These are phyloP conservation scores for Kodamaea restingae DNA, from an alignment of 805 yeast species.

Conservation along the genomic window DNA sequence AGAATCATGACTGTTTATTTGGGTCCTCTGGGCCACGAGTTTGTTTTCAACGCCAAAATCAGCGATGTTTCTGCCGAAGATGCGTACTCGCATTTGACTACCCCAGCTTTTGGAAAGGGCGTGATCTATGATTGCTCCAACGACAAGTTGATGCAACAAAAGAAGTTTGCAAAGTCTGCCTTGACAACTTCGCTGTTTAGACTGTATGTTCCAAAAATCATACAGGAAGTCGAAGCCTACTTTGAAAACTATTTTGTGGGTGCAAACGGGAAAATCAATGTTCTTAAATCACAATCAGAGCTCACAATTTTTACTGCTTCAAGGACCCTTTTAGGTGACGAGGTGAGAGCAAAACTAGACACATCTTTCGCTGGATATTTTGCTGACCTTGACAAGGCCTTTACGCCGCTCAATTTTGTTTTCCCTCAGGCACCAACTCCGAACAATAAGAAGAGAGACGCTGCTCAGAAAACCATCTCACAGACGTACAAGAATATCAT, in stretches of 20 bases:
- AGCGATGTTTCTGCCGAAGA: conserved; percentile 93
- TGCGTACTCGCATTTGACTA: conserved; percentile 89
- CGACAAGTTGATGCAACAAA: conserved; percentile 90
- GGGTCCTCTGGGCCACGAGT: conserved; percentile 97
- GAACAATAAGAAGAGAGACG: conserved; percentile 75
- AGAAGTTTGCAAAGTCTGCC: conserved; percentile 90
- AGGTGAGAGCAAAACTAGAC: conserved; percentile 77
- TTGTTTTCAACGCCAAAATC: conserved; percentile 84
- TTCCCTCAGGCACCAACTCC: conserved; percentile 91
- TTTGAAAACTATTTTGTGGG: conserved; percentile 42
- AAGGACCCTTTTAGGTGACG: conserved; percentile 84
- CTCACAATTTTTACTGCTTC: conserved; percentile 95
- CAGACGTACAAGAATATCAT: conserved; percentile 77
- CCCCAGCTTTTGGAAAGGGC: conserved; percentile 96
- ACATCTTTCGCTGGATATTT: conserved; percentile 79
- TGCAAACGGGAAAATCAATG: conserved; percentile 51
- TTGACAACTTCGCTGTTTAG: conserved; percentile 80
- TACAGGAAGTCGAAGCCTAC: conserved; percentile 67
- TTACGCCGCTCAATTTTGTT: conserved; percentile 91
- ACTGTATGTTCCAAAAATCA: conserved; percentile 80
- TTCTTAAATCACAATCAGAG: conserved; percentile 85
- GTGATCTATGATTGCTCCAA: conserved; percentile 97
- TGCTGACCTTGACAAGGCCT: conserved; percentile 91
- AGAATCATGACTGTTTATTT: conserved; percentile 90
- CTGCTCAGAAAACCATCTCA: conserved; percentile 78